These are phyloP conservation scores for Trichoderma afroharzianum DNA, from an alignment of 2,329 filamentous ascomycete genomes.

Conservation along the genomic window DNA sequence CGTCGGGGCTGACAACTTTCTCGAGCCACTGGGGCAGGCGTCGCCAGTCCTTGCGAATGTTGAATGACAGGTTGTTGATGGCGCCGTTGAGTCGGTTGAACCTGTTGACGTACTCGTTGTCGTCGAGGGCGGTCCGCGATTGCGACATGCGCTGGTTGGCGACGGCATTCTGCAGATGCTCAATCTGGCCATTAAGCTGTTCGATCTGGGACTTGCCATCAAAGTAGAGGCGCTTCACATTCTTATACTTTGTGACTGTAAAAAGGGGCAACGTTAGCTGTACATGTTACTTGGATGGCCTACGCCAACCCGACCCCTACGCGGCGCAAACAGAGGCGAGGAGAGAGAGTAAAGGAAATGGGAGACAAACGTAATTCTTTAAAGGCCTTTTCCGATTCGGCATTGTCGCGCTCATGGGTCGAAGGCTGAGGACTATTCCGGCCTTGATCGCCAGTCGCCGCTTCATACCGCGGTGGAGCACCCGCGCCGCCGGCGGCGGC, in stretches of 20 bases:
- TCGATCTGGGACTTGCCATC: conserved; percentile 93
- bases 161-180: conserved; percentile 94
- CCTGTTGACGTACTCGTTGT: conserved; percentile 85
- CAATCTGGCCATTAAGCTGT: conserved; percentile 79
- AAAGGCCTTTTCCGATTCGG: conserved; percentile 52
- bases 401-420: conserved; percentile 37
- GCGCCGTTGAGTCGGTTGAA: conserved; percentile 91
- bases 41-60: conserved; percentile 93
- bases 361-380: conserved; percentile 53
- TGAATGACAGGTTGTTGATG: conserved; percentile 91
- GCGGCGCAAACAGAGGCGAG: neutral
- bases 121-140: conserved; percentile 89
- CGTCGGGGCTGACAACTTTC: conserved; percentile 77
- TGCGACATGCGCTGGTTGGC: conserved; percentile 93
- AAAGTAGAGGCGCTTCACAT: conserved; percentile 96
- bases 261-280: neutral
- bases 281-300: neutral
- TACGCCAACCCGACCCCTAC: neutral
- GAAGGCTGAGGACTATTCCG: conserved; percentile 56
- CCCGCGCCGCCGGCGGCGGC: conserved; percentile 40
- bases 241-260: conserved; percentile 90
- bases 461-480: conserved; percentile 41
- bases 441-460: conserved; percentile 42
- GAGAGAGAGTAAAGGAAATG: neutral
- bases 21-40: conserved; percentile 76